Conservation (phyloP, 257 asterid species). For the Jasminum sambac region DNA sequence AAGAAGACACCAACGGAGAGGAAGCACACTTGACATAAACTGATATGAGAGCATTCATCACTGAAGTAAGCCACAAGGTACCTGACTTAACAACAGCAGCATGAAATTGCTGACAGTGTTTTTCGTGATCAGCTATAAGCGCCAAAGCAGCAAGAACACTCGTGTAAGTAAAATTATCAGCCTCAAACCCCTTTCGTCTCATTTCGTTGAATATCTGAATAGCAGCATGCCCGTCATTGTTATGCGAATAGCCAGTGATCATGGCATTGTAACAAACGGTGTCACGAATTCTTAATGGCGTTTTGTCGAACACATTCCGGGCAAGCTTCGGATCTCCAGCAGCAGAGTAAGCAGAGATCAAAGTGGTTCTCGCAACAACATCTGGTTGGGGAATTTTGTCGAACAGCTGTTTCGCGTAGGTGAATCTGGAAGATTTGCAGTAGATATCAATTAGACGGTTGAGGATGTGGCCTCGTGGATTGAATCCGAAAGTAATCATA, state of each 20-base stretch:
- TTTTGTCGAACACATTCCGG: conserved; percentile 42
- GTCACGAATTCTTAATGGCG: conserved; percentile 52
- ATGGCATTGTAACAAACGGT: conserved; percentile 55
- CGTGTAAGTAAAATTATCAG: conserved; percentile 58
- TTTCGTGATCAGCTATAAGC: conserved; percentile 54
- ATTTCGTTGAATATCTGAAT: conserved; percentile 50
- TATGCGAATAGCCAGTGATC: conserved; percentile 63
- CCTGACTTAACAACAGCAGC: conserved; percentile 61
- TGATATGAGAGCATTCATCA: conserved; percentile 58
- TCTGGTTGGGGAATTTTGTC: conserved; percentile 70
- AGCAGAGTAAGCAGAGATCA: conserved; percentile 57
- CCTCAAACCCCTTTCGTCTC: conserved; percentile 40
- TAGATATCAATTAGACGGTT: conserved; percentile 57
- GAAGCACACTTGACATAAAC: conserved; percentile 66
- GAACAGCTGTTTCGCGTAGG: conserved; percentile 56
- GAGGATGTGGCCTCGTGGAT: conserved; percentile 50
- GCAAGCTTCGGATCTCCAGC: conserved; percentile 46
- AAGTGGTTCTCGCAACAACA: conserved; percentile 61
- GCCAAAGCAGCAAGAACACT: conserved; percentile 55
- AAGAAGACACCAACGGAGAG: conserved; percentile 43
- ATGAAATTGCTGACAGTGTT: conserved; percentile 62
- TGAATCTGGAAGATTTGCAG: conserved; percentile 45
- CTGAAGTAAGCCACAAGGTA: conserved; percentile 44
- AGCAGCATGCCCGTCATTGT: conserved; percentile 57
- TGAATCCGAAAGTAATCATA: conserved; percentile 62